phyloP scores from a whole-genome alignment of 139 green algal genomes.

The Chlamydomonas sphaeroides region DNA sequence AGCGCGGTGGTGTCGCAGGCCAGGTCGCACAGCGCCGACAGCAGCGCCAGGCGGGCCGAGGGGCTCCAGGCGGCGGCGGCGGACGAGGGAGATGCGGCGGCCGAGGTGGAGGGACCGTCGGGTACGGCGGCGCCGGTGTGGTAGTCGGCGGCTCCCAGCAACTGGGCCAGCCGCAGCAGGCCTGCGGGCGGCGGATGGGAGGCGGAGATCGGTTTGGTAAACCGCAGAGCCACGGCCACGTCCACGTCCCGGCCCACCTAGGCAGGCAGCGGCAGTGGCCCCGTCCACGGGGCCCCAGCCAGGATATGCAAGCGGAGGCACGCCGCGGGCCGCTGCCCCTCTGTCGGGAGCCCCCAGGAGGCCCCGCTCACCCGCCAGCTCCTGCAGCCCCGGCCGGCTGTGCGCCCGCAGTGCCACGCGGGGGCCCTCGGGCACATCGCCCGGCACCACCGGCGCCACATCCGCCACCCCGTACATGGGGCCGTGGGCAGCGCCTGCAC shows the following conservation, averaged over 20 bases:
- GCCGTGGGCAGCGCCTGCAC: background rate
- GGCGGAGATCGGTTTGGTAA: too few species aligned
- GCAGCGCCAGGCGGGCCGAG: slow-evolving; percentile 48
- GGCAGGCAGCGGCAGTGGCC: too few species aligned
- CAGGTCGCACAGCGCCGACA: slow-evolving; percentile 50
- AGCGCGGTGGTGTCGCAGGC: slow-evolving; percentile 26
- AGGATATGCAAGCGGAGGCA: too few species aligned
- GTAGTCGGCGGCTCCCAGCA: slow-evolving; percentile 40
- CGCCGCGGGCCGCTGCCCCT: too few species aligned
- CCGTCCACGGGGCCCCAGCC: too few species aligned
- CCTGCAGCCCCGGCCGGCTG: slow-evolving; percentile 26
- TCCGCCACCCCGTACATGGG: background rate
- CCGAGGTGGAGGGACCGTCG: background rate
- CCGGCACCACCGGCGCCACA: slow-evolving; percentile 6
- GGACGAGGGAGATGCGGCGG: background rate
- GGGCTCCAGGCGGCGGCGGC: slow-evolving; percentile 38
- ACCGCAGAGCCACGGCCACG: too few species aligned
- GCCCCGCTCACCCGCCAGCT: slow-evolving; percentile 9
- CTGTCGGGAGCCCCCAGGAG: too few species aligned
- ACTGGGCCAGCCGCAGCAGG: slow-evolving; percentile 49
- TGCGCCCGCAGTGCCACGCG: slow-evolving; percentile 4
- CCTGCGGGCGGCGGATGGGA: background rate
- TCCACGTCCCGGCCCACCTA: too few species aligned
- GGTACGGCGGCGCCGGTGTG: background rate
- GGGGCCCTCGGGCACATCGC: slow-evolving; percentile 13